Percentiles rank a stretch among this genome's conserved stretches.
Evolutionary conservation across 352 stramenopile species (phyloP).

Genomic region (Globisporangium cystogenes): DNA sequence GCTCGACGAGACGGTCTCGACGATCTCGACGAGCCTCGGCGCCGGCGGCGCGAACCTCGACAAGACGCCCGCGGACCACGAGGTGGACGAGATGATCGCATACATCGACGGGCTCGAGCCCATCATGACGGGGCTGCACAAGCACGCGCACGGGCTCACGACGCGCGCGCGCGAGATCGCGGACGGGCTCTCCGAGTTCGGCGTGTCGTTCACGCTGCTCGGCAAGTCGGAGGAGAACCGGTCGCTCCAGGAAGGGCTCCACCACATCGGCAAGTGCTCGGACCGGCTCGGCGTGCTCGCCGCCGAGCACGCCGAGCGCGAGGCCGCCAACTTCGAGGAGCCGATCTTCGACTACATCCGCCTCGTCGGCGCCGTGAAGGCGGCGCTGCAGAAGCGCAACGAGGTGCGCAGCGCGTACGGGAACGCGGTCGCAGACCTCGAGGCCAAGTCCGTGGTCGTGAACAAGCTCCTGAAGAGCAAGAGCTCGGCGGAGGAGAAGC

Average conservation of each 20-base stretch:
- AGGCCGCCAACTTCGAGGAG: constrained; percentile 93
- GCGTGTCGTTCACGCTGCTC: constrained; percentile 93
- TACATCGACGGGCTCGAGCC: constrained; percentile 95
- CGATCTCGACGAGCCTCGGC: constrained; percentile 75
- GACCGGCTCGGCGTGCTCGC: constrained; percentile 90
- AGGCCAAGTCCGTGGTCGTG: constrained; percentile 65
- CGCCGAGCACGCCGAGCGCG: constrained; percentile 90
- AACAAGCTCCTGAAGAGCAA: constrained; percentile 63
- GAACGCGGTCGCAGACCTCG: constrained; percentile 81
- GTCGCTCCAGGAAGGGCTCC: constrained; percentile 89
- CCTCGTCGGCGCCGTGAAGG: constrained; percentile 93
- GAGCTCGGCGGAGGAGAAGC: constrained; percentile 76
- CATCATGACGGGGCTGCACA: constrained; percentile 94
- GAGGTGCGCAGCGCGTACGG: constrained; percentile 90
- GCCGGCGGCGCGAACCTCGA: constrained; percentile 44
- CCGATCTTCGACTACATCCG: constrained; percentile 96
- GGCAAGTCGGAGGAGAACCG: constrained; percentile 92
- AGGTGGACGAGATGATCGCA: constrained; percentile 95
- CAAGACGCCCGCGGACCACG: constrained; percentile 88
- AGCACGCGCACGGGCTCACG: constrained; percentile 92
- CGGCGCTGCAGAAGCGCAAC: constrained; percentile 90
- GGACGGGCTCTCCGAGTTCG: constrained; percentile 96
- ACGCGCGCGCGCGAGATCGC: constrained; percentile 94
- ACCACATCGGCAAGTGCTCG: constrained; percentile 90
- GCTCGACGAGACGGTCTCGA: constrained; percentile 82